phyloP scores from a whole-genome alignment of 352 stramenopile genomes.

The Phytophthora tentaculata region DNA sequence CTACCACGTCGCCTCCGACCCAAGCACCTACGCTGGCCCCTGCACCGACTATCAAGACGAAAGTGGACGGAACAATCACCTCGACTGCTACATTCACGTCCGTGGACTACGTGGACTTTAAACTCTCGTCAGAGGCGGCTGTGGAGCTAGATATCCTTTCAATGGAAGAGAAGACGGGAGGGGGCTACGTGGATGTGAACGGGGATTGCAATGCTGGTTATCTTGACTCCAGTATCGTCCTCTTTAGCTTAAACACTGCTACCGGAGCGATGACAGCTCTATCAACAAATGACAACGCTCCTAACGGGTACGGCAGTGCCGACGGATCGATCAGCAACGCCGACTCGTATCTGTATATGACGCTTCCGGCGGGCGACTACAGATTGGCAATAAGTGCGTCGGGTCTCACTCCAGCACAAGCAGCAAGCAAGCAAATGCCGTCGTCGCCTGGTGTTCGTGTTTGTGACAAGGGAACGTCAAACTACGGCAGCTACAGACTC shows the following conservation, averaged over 20 bases:
- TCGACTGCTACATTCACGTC: constrained; percentile 58
- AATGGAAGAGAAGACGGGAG: constrained; percentile 50
- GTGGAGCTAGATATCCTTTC: constrained; percentile 75
- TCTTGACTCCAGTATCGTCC: constrained; percentile 65
- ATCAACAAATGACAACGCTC: constrained; percentile 53
- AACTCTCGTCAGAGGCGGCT: constrained; percentile 35
- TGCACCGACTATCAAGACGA: constrained; percentile 29
- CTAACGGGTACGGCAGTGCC: constrained; percentile 41
- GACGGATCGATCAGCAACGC: constrained; percentile 62
- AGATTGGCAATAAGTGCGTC: constrained; percentile 63
- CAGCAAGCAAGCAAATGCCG: constrained; percentile 48
- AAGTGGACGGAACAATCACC: constrained; percentile 69
- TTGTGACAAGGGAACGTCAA: constrained; percentile 56
- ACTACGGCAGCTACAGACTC: constrained; percentile 74
- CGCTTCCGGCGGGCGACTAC: constrained; percentile 52
- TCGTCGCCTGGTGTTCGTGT: constrained; percentile 45
- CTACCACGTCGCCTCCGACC: constrained; percentile 26
- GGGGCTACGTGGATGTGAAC: constrained; percentile 64
- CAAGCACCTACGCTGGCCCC: constrained; percentile 20
- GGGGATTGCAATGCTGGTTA: constrained; percentile 72
- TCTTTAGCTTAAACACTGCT: constrained; percentile 53
- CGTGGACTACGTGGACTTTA: constrained; percentile 76
- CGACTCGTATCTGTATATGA: constrained; percentile 63
- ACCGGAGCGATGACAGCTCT: constrained; percentile 24
- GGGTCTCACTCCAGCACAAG: constrained; percentile 51